A percentile compares a stretch with the other conserved stretches of the same genome.
Evolutionary conservation across 331 rosid genomes (phyloP).

Genomic region (Rhamnella rubrinervis): DNA sequence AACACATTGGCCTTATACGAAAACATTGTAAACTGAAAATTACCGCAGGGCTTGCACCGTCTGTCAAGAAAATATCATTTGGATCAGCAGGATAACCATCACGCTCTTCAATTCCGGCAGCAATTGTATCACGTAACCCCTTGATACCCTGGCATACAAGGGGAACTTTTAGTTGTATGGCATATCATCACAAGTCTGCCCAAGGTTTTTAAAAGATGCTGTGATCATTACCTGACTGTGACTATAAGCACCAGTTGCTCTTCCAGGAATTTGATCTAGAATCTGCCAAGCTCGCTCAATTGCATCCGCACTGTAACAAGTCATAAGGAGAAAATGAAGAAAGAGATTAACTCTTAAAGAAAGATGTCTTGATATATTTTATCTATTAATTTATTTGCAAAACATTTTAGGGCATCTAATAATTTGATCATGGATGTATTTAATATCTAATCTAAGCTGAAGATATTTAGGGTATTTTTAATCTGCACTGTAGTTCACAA

Average conservation of each 20-base stretch:
- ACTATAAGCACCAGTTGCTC: constrained; percentile 98
- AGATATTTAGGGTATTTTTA: not conserved
- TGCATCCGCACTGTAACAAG: constrained; percentile 67
- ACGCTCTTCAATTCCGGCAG: constrained; percentile 82
- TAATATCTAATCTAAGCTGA: not conserved
- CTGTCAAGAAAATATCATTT: constrained; percentile 81
- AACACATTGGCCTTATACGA: too few species aligned
- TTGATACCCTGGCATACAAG: constrained; percentile 66
- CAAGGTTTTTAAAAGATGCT: not conserved
- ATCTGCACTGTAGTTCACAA: not conserved
- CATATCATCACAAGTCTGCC: not conserved
- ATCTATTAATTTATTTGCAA: not conserved
- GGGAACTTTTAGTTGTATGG: constrained; percentile 20
- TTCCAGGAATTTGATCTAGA: constrained; percentile 90
- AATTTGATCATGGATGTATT: not conserved
- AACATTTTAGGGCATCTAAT: not conserved
- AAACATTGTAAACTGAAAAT: constrained; percentile 8
- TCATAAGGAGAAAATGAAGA: constrained; percentile 18
- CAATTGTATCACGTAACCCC: constrained; percentile 87
- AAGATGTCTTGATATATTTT: not conserved
- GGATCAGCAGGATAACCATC: constrained; percentile 86
- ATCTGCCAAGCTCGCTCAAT: constrained; percentile 79
- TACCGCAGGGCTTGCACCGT: constrained; percentile 97
- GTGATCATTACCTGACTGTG: constrained; percentile 77
- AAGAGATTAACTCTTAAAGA: not conserved